Evolutionary conservation across 148 eudicot species (phyloP).

Genomic region (Heliamphora exappendiculata): DNA sequence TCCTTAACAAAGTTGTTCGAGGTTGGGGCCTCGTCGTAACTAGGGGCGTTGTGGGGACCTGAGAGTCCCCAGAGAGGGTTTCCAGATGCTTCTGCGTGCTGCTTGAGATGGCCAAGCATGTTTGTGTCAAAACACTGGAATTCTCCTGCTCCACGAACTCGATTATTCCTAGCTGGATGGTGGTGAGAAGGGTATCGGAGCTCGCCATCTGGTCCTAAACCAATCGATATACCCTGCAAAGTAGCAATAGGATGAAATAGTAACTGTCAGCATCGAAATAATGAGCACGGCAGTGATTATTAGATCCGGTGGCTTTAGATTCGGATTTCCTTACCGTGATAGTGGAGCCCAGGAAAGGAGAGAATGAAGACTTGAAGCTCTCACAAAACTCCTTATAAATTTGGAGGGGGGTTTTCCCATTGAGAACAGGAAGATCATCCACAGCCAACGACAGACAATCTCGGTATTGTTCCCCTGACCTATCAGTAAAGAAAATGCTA

Average conservation of each 20-base stretch:
- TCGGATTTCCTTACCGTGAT: conserved; percentile 41
- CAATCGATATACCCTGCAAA: conserved; percentile 61
- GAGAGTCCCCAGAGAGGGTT: conserved; percentile 79
- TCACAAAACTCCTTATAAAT: conserved; percentile 63
- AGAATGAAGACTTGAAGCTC: conserved; percentile 60
- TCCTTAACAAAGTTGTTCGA: conserved; percentile 50
- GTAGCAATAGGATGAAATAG: not conserved
- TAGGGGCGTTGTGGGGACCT: conserved; percentile 85
- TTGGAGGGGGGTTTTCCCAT: conserved; percentile 62
- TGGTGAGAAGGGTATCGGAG: conserved; percentile 68
- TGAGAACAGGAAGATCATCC: conserved; percentile 69
- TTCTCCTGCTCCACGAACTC: conserved; percentile 55
- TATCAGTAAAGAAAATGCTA: conserved; percentile 56
- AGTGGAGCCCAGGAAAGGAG: conserved; percentile 67
- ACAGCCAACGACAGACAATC: conserved; percentile 61
- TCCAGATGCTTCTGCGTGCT: conserved; percentile 51
- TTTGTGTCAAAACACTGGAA: conserved; percentile 78
- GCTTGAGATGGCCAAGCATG: conserved; percentile 60
- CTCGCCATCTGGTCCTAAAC: conserved; percentile 91
- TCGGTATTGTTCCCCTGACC: conserved; percentile 46
- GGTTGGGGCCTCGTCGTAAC: conserved; percentile 41
- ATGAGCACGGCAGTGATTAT: not conserved
- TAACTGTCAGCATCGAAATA: not conserved
- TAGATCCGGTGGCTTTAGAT: not conserved
- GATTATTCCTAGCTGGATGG: conserved; percentile 16